phyloP scores from a whole-genome alignment of 345 rosid species.

The Rhodamnia rubescens region DNA sequence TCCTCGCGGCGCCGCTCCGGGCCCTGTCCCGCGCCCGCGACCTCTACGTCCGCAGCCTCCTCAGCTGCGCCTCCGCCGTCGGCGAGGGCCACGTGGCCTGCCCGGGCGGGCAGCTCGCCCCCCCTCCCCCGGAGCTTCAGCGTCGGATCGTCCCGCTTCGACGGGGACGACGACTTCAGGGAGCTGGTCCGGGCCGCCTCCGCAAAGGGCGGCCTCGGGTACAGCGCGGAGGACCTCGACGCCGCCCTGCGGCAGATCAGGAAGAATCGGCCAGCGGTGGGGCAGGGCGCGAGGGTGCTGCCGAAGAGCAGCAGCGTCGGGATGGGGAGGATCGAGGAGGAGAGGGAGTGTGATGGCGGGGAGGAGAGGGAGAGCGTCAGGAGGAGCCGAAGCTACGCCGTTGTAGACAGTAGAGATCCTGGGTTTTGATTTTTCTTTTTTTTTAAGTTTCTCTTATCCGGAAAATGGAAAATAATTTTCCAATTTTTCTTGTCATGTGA shows the following conservation, averaged over 20 bases:
- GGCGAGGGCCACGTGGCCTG: conserved; percentile 8
- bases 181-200: conserved; percentile 24
- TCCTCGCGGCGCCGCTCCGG: conserved; percentile 31
- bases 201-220: not conserved
- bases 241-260: not conserved
- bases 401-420: not conserved
- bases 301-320: conserved; percentile 14
- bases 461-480: not conserved
- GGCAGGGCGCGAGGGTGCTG: not conserved
- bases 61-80: conserved; percentile 23
- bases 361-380: not conserved
- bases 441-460: not conserved
- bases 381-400: not conserved
- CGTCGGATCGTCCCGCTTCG: conserved; percentile 8
- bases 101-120: conserved; percentile 3
- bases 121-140: conserved; percentile 54
- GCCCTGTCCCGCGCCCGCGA: conserved; percentile 55
- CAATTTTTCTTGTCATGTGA: not conserved
- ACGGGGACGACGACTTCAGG: conserved; percentile 36
- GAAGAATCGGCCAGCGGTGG: not conserved
- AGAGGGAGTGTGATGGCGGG: not conserved
- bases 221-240: not conserved
- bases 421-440: not conserved
- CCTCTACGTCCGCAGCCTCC: conserved; percentile 55
- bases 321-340: conserved; percentile 18